Evolutionary conservation across 176 grass and related monocot genomes (phyloP), one percentile per base, ranked within the genome.

Genomic region (Otatea glauca): DNA sequence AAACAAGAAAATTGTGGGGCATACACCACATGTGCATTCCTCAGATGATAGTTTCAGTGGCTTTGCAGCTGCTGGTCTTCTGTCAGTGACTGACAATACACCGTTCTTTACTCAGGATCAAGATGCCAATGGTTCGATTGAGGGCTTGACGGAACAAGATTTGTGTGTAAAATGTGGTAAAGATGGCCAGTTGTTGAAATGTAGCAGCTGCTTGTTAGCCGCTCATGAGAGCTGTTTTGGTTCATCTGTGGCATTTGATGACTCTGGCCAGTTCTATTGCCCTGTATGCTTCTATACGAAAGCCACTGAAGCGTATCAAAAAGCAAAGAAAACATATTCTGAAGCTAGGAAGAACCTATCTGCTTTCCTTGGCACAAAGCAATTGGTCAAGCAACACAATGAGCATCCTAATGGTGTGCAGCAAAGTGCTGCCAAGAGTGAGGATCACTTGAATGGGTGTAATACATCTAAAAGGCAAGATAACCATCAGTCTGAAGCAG

Each of bases 81-180:
- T 77, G 7, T 70, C 64, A 7, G 56, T 82, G 62, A 23, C 43
- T 74, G 38, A 45, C 34, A 72, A 90, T 59, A 65, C 47, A 12
- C 59, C 17, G 1, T 43, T 60, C 42, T 50, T 16, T 65, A 25
- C 49, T 37, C 44, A 83, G 67, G 58, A 73, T 78, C 74, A 83
- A 79, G 73, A 72, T 23, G 27, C 51, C 20, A 56, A 78, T 78
- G 73, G 76, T 77, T 49, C 50, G 1, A 38, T 71, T 43, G 59
- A n/a, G 24, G 65, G 27, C 60, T 77, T 44, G 20, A 74, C 81
- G 1, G 74, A 86, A 79, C 83, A 89, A 82, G 83, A 74, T 82
- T 55, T 83, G 67, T 92, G 90, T 47, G 79, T 92, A 64, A 89
- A 86, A 78, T 92, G 90, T 53, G 61, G 69, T 65, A 70, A 92